A percentile compares a stretch with the other conserved stretches of the same genome.
phyloP scores from a whole-genome alignment of 2,329 filamentous ascomycete genomes.

The Dactylellina haptotyla region DNA sequence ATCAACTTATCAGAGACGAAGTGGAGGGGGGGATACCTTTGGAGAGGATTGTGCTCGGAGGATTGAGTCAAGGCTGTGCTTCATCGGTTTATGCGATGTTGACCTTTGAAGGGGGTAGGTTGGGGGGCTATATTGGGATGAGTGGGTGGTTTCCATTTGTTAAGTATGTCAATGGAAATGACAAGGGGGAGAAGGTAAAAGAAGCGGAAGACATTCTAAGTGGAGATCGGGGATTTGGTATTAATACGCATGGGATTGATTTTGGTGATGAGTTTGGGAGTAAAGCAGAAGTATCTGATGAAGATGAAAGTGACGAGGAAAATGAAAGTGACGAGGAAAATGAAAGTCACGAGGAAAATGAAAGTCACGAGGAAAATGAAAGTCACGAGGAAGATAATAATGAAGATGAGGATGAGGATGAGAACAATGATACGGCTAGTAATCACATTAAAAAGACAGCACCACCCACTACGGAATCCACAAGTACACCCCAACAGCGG shows the following conservation, averaged over 20 bases:
- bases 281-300: not conserved
- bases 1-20: conserved; percentile 61
- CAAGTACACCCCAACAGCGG: not conserved
- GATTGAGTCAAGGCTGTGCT: conserved; percentile 68
- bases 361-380: conserved; percentile 1
- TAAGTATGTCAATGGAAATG: conserved; percentile 59
- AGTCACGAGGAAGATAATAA: conserved; percentile 47
- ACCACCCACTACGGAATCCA: not conserved
- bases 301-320: conserved; percentile 41
- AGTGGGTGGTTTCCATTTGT: conserved; percentile 64
- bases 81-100: conserved; percentile 63
- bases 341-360: conserved; percentile 49
- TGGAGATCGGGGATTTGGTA: conserved; percentile 14
- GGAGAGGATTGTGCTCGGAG: conserved; percentile 65
- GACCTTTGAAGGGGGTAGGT: conserved; percentile 58
- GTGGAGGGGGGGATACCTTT: conserved; percentile 56
- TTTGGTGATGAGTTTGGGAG: conserved; percentile 8
- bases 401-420: conserved; percentile 59
- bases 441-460: conserved; percentile 11
- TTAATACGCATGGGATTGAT: conserved; percentile 1
- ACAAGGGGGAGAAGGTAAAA: conserved; percentile 12
- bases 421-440: conserved; percentile 59
- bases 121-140: conserved; percentile 65
- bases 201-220: conserved; percentile 47
- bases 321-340: not conserved